Evolutionary conservation across 176 grass and related monocot species (phyloP).

Genomic region (Musa beccarii): DNA sequence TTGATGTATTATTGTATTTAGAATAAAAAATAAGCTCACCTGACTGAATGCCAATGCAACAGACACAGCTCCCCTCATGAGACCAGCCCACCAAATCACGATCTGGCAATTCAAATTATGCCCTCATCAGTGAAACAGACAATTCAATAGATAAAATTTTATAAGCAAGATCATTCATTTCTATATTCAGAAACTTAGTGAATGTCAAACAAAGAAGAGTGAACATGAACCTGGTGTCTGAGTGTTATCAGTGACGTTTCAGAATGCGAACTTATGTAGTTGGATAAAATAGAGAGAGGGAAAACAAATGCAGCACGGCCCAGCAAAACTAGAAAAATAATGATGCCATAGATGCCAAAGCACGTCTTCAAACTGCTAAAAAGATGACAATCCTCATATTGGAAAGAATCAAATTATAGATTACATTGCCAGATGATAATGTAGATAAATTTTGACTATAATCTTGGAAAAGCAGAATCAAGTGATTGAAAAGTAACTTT

Average conservation of each 20-base stretch:
- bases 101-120: conserved; percentile 26
- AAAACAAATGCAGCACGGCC: conserved; percentile 70
- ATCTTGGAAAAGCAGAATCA: not conserved
- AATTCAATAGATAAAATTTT: not conserved
- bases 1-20: not conserved
- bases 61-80: conserved; percentile 85
- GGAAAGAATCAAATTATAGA: not conserved
- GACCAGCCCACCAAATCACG: conserved; percentile 90
- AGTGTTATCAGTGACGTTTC: conserved; percentile 59
- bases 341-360: conserved; percentile 40
- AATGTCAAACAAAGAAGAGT: not conserved
- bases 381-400: not conserved
- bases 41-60: conserved; percentile 76
- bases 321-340: conserved; percentile 45
- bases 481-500: not conserved
- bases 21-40: conserved; percentile 15
- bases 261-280: conserved; percentile 47
- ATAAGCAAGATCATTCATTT: not conserved
- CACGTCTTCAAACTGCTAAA: conserved; percentile 52
- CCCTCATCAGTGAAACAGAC: not conserved
- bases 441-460: not conserved
- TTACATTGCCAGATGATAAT: not conserved
- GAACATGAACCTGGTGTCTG: conserved; percentile 62
- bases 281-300: conserved; percentile 65
- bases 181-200: not conserved